phyloP scores from a whole-genome alignment of 2,329 filamentous ascomycete genomes.

The Aspergillus nomiae region DNA sequence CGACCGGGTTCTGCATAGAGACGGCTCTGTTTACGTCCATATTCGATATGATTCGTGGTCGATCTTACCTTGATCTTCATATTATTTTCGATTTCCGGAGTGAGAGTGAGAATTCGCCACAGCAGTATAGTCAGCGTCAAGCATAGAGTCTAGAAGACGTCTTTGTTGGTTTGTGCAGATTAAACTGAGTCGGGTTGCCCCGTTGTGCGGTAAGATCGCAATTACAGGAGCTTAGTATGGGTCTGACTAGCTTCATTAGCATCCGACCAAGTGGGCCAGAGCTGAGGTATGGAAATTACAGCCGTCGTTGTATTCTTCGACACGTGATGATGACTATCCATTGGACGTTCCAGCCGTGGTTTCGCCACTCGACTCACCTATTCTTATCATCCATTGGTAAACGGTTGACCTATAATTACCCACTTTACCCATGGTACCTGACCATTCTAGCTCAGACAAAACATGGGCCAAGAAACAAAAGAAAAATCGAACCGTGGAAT shows the following conservation, averaged over 20 bases:
- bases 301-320: background rate
- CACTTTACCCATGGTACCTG: background rate
- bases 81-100: background rate
- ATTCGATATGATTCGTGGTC: background rate
- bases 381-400: background rate
- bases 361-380: background rate
- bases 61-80: background rate
- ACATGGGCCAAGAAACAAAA: background rate
- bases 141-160: background rate
- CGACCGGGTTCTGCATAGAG: background rate
- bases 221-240: slow-evolving; percentile 8
- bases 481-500: background rate
- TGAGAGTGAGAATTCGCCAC: background rate
- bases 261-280: background rate
- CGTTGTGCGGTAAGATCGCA: slow-evolving; percentile 7
- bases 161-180: background rate
- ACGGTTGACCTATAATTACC: background rate
- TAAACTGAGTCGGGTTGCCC: background rate
- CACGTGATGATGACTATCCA: background rate
- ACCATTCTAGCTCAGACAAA: background rate
- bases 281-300: background rate
- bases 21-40: background rate
- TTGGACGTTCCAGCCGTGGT: background rate
- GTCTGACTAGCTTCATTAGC: background rate
- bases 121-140: background rate